Evolutionary conservation across 2,329 filamentous ascomycete species (phyloP), one percentile per base, ranked within the genome.

Genomic region (Colletotrichum kahawae): DNA sequence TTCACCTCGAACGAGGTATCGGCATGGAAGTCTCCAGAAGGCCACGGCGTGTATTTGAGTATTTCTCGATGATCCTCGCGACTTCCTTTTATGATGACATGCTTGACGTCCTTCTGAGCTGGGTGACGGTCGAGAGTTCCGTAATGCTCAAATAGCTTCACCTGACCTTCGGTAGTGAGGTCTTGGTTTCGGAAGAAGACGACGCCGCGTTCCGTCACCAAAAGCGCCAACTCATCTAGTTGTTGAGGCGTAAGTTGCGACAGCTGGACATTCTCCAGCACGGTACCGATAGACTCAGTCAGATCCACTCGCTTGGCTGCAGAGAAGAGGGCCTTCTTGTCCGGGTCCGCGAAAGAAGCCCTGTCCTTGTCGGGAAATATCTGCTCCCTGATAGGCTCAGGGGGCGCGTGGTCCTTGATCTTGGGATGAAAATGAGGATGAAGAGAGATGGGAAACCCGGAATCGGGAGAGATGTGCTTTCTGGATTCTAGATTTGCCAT

Each of bases 1-100:
- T 89, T 89, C 74, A 88, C 83, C 78, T 89, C 87, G 75, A 88
- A 89, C 0, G 85, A 87, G 2, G 87, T 88, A 78, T 90, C 88
- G 33, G 87, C 85, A 72, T 89, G 87, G 74, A 86, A 89, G 62
- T 88, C 87, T 5, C 81, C 84, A 10, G 80, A 83, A 2, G 84
- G 84, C 85, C 87, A 88, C 1, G 87, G 87, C 1, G 87, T 89
- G 78, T 88, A 88, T 31, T 83, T 86, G 2, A 82, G 76, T 3
- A 86, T 79, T 72, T 86, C 84, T 12, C 87, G 85, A 77, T 87
- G 85, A 76, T 89, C 86, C 31, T 86, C 84, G 2, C 79, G 82
- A 75, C 84, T 88, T 2, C 86, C 87, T 33, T 83, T 82, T 71
- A 88, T 88, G 13, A 85, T 82, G 10, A 88, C 82, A 65, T 88